Percentiles rank a stretch among this genome's conserved stretches.
Evolutionary conservation across 2,329 filamentous ascomycete genomes (phyloP).

Genomic region (Sclerotinia trifoliorum): DNA sequence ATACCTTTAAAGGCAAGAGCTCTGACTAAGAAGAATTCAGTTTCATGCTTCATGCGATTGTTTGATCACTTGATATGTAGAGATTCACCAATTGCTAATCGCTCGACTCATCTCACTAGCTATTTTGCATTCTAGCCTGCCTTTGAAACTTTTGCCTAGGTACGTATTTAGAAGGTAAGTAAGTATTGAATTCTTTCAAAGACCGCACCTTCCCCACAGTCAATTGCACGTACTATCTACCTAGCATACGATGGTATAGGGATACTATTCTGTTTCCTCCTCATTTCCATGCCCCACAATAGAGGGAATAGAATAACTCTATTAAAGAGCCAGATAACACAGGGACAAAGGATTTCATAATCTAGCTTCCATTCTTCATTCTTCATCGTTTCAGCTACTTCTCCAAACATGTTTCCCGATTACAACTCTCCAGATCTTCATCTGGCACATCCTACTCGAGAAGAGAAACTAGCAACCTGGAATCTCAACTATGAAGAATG

Average conservation of each 20-base stretch:
- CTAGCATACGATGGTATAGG: neutral
- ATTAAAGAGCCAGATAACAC: conserved; percentile 16
- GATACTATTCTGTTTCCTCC: neutral
- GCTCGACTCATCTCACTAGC: neutral
- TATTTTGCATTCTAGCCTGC: neutral
- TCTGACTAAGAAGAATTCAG: conserved; percentile 17
- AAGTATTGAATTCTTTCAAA: conserved; percentile 6
- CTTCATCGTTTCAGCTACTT: neutral
- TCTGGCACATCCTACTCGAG: conserved; percentile 56
- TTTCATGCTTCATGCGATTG: conserved; percentile 2
- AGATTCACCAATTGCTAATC: conserved; percentile 14
- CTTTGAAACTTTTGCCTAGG: neutral
- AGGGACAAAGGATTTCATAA: conserved; percentile 9
- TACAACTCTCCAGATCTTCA: conserved; percentile 41
- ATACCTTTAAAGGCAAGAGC: conserved; percentile 13
- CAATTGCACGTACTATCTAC: neutral
- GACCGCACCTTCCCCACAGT: conserved; percentile 3
- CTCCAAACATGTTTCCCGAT: conserved; percentile 31
- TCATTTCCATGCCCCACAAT: conserved; percentile 12
- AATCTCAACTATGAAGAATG: conserved; percentile 55
- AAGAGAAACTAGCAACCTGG: conserved; percentile 57
- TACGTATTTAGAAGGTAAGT: conserved; percentile 2
- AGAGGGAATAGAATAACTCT: neutral
- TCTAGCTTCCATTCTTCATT: conserved; percentile 10
- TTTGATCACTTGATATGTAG: conserved; percentile 16